These are phyloP conservation scores for Trichomonas tenax DNA, from an alignment of 208 protist species.

Conservation along the genomic window DNA sequence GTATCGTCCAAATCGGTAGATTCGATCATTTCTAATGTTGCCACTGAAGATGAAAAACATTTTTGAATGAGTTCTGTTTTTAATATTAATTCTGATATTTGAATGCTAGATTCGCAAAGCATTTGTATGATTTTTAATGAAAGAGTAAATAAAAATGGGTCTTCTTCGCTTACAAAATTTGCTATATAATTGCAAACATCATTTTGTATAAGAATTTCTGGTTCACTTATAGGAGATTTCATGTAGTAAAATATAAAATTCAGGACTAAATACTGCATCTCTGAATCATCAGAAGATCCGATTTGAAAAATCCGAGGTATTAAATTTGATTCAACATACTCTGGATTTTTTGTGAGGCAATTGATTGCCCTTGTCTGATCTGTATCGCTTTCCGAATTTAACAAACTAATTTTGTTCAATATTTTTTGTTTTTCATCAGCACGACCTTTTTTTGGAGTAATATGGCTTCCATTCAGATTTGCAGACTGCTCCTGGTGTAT, in stretches of 20 bases:
- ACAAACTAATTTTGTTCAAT: background rate
- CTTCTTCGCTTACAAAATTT: background rate
- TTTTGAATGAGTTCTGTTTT: background rate
- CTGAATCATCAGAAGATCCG: background rate
- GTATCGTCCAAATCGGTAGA: background rate
- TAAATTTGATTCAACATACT: background rate
- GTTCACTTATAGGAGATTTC: background rate
- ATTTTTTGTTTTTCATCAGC: background rate
- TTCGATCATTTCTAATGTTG: background rate
- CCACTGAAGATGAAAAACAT: background rate
- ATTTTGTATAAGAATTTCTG: background rate
- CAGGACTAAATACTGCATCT: background rate
- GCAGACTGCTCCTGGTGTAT: background rate
- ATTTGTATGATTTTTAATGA: background rate
- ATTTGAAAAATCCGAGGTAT: background rate
- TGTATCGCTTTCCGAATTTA: background rate
- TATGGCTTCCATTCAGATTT: background rate
- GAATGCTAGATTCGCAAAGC: background rate
- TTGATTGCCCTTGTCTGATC: background rate
- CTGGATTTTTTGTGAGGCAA: background rate
- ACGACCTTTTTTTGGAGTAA: background rate
- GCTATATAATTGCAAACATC: background rate
- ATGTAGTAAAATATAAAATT: background rate
- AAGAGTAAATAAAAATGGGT: background rate
- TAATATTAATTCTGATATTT: background rate